A percentile compares a stretch with the other conserved stretches of the same genome.
Evolutionary conservation across 192 early-diverging fungal genomes (phyloP).

Genomic region (Funneliformis mosseae): DNA sequence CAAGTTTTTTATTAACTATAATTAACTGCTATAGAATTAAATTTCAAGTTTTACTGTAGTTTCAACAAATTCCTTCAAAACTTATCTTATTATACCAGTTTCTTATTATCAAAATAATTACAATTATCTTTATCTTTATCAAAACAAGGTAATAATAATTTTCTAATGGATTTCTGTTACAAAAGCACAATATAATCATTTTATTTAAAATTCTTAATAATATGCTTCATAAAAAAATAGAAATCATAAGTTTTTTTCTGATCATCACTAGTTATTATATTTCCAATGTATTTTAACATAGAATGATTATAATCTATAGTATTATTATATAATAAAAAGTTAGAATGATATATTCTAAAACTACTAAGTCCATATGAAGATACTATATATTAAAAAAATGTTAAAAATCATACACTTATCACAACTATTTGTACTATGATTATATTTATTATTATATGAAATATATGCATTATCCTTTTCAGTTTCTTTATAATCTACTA

Average conservation of each 20-base stretch:
- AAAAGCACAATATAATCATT: too few relatives aligned
- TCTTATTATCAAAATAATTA: background rate
- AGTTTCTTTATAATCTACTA: background rate
- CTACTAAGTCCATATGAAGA: background rate
- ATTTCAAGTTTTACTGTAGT: background rate
- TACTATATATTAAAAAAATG: too few relatives aligned
- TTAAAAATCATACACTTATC: too few relatives aligned
- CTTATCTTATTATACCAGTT: background rate
- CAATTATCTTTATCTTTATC: background rate
- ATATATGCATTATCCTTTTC: conserved; percentile 2
- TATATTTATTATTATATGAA: background rate
- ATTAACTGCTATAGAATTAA: background rate
- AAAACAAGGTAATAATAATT: too few relatives aligned
- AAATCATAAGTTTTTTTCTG: too few relatives aligned
- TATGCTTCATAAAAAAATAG: too few relatives aligned
- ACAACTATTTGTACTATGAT: background rate
- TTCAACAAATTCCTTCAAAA: background rate
- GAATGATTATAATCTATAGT: background rate
- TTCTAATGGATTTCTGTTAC: too few relatives aligned
- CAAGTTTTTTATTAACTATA: background rate
- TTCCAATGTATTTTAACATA: background rate
- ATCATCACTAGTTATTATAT: too few relatives aligned
- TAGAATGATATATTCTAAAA: conserved; percentile 9
- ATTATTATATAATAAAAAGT: conserved; percentile 15
- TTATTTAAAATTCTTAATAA: too few relatives aligned